Evolutionary conservation across 768 basidiomycete species (phyloP), one percentile per base, ranked within the genome.

Genomic region (Boletus pseudopeckii): DNA sequence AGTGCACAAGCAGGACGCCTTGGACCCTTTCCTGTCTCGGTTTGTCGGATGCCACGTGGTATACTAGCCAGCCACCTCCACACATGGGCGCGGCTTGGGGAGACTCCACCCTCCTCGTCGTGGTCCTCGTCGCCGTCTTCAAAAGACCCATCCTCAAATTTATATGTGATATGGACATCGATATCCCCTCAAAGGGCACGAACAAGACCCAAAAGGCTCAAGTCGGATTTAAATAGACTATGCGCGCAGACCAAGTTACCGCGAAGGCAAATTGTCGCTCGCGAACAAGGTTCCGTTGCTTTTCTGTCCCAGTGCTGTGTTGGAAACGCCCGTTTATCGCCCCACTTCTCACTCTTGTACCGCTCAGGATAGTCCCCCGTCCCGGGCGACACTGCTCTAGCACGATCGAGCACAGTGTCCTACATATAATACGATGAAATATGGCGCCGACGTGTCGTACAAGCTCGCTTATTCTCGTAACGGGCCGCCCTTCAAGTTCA

Each of bases 381-480:
- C 41, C 36, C 39, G 41, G 48, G 15, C 37, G 41, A 38, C 54
- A 65, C 59, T 26, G 63, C 56, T 47, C 48, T 7, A 14, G 33
- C 36, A 45, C 48, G 52, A 51, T 38, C 50, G 42, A 40, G 45
- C 37, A 37, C 58, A 22, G 39, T 26, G 39, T 50, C 58, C 22
- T 18, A 52, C 20, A 37, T 49, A 50, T 56, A 54, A 44, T 30
- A 58, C 40, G n/a, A 47, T 36, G 20, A 20, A 37, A 32, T 32
- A 32, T 50, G 48, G 43, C 41, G 11, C 54, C 53, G 28, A 55
- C 52, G 26, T 64, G 52, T 54, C 65, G 63, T 59, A 56, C 36
- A 49, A 47, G 14, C 13, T 63, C 65, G 58, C 61, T 61, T 62
- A 48, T 53, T 60, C 24, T 65, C 54, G 45, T 54, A 53, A 51